Conservation (phyloP, 768 basidiomycete species). For the Termitomyces sp. region DNA sequence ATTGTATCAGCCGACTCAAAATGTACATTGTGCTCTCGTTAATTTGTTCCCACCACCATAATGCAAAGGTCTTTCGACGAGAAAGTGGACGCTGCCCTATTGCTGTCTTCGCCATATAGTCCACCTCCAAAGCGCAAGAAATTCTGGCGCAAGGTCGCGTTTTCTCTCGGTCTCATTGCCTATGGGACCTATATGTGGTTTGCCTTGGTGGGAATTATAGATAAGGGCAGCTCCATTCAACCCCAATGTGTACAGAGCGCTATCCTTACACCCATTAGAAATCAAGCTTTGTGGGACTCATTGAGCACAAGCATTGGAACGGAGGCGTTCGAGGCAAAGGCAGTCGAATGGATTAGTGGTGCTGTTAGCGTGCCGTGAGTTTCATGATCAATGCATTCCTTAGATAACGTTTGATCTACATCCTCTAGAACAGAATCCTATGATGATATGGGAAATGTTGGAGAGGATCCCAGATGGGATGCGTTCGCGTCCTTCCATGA, state of each 20-base stretch:
- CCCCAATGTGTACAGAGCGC: slow-evolving; percentile 33
- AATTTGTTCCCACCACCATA: slow-evolving; percentile 1
- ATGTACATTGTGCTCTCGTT: not conserved
- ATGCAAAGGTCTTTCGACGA: slow-evolving; percentile 4
- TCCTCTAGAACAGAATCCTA: slow-evolving; percentile 46
- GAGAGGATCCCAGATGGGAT: slow-evolving; percentile 52
- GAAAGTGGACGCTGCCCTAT: not conserved
- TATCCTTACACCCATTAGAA: slow-evolving; percentile 34
- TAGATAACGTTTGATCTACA: not conserved
- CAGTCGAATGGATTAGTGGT: slow-evolving; percentile 45
- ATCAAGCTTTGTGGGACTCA: slow-evolving; percentile 33
- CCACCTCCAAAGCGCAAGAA: not conserved
- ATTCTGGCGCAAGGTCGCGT: not conserved
- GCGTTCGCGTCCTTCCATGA: slow-evolving; percentile 51
- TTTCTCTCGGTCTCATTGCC: slow-evolving; percentile 2
- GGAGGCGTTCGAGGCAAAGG: slow-evolving; percentile 34
- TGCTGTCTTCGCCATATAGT: not conserved
- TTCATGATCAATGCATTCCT: not conserved
- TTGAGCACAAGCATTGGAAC: slow-evolving; percentile 28
- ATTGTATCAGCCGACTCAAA: not conserved
- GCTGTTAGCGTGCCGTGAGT: slow-evolving; percentile 45
- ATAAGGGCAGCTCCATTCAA: not conserved
- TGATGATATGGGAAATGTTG: slow-evolving; percentile 45
- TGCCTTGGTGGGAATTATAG: not conserved
- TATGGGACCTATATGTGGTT: slow-evolving; percentile 8